Percentiles rank a stretch among this genome's conserved stretches.
Evolutionary conservation across 305 asterid genomes (phyloP).

Genomic region (Fraxinus paxiana): DNA sequence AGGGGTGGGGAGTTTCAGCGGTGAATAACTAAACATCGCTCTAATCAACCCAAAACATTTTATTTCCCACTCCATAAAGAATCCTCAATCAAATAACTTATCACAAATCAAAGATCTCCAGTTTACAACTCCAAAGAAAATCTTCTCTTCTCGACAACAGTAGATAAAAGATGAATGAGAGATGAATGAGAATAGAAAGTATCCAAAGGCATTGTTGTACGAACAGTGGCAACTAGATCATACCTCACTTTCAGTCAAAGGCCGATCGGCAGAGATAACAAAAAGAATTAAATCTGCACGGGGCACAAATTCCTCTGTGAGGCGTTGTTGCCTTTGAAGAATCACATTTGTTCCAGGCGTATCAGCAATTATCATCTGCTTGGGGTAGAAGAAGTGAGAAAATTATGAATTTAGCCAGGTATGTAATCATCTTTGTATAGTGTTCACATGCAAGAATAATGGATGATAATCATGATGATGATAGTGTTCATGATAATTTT

Average conservation of each 20-base stretch:
- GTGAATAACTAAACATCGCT: neutral
- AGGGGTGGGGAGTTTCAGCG: neutral
- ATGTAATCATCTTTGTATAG: conserved; percentile 4
- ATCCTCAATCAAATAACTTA: neutral
- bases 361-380: conserved; percentile 93
- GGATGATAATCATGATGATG: neutral
- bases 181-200: neutral
- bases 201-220: conserved; percentile 8
- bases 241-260: conserved; percentile 99
- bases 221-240: conserved; percentile 21
- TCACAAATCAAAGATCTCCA: neutral
- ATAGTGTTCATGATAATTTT: neutral
- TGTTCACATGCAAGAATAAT: neutral
- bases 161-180: neutral
- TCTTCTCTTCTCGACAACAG: neutral
- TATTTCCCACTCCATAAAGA: conserved; percentile 9
- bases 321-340: conserved; percentile 94
- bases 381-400: conserved; percentile 25
- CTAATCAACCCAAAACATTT: conserved; percentile 7
- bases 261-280: conserved; percentile 95
- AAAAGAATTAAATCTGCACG: conserved; percentile 93
- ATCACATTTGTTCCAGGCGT: conserved; percentile 99
- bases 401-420: conserved; percentile 10
- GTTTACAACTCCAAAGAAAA: neutral
- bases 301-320: conserved; percentile 97